Evolutionary conservation across 2,329 filamentous ascomycete genomes (phyloP), one percentile per base, ranked within the genome.

Genomic region (Zymoseptoria crescenta): DNA sequence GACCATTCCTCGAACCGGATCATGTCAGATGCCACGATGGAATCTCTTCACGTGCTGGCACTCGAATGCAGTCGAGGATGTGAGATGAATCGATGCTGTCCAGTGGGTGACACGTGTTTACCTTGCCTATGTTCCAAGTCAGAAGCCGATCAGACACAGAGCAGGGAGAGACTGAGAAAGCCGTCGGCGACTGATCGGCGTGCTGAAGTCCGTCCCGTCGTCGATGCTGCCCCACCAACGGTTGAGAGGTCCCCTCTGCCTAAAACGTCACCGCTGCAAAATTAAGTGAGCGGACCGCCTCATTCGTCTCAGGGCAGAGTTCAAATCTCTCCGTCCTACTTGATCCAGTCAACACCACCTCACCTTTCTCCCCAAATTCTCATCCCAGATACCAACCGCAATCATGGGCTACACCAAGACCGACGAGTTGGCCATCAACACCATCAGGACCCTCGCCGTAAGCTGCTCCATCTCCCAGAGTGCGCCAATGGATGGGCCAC

Each of bases 361-460:
- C 21, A n/a, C 48, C 54, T 55, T 50, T 52, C 48, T 57, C 49
- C 52, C 24, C 13, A 20, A n/a, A n/a, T n/a, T 48, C 55, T 59
- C 62, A 53, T 41, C 55, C 57, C 35, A 60, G 41, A 24, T 30
- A 20, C 41, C 29, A 19, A 48, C 56, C 60, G 54, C 58, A 58
- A 84, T 75, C 72, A 97, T 97, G 93, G 86, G 86, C 77, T 96
- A 89, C 84, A 83, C 83, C 76, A 89, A 97, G 73, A 77, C 87
- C 74, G 94, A 99, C 78, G 81, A 87, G 83, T 85, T 91, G 79
- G 89, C 91, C 74, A 91, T 99, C 81, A 97, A 97, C 87, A 96
- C 93, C 78, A 97, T 99, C 82, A 90, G 94, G 77, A 80, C 91
- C 75, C 85, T 99, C 72, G 92, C 94, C 76, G 94, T 97, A 87